phyloP scores from a whole-genome alignment of 2,329 filamentous ascomycete genomes.

The Aspergillus terreus region DNA sequence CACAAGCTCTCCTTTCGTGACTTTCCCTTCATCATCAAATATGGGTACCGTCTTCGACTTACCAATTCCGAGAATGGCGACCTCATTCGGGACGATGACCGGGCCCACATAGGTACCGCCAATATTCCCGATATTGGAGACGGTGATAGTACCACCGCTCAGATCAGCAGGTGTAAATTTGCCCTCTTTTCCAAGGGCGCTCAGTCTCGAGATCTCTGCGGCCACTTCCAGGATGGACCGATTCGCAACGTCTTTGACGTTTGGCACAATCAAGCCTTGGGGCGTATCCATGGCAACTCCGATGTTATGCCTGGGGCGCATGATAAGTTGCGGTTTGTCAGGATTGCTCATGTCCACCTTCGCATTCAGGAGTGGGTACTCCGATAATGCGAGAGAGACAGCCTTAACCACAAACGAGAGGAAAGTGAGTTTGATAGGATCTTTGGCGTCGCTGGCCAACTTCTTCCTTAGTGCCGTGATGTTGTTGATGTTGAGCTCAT shows the following conservation, averaged over 20 bases:
- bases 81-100: slow-evolving; percentile 84
- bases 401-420: slow-evolving; percentile 96
- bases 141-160: slow-evolving; percentile 82
- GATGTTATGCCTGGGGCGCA: slow-evolving; percentile 86
- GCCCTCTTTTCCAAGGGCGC: slow-evolving; percentile 67
- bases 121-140: slow-evolving; percentile 94
- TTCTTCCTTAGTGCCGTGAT: slow-evolving; percentile 69
- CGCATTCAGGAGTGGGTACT: slow-evolving; percentile 84
- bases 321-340: slow-evolving; percentile 69
- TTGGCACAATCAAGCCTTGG: slow-evolving; percentile 81
- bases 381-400: slow-evolving; percentile 75
- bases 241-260: slow-evolving; percentile 76
- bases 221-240: slow-evolving; percentile 77
- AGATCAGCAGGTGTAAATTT: slow-evolving; percentile 74
- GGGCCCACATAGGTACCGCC: slow-evolving; percentile 89
- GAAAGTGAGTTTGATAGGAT: slow-evolving; percentile 71
- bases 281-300: slow-evolving; percentile 95
- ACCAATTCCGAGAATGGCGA: slow-evolving; percentile 87
- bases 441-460: slow-evolving; percentile 60
- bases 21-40: slow-evolving; percentile 57
- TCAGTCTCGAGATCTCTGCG: slow-evolving; percentile 69
- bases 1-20: slow-evolving; percentile 74
- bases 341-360: slow-evolving; percentile 64
- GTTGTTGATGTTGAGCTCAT: slow-evolving; percentile 77
- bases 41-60: slow-evolving; percentile 75